Percentiles rank a stretch among this genome's conserved stretches.
phyloP scores from a whole-genome alignment of 225 moss, liverwort and hornwort genomes.

The Straminergon stramineum region DNA sequence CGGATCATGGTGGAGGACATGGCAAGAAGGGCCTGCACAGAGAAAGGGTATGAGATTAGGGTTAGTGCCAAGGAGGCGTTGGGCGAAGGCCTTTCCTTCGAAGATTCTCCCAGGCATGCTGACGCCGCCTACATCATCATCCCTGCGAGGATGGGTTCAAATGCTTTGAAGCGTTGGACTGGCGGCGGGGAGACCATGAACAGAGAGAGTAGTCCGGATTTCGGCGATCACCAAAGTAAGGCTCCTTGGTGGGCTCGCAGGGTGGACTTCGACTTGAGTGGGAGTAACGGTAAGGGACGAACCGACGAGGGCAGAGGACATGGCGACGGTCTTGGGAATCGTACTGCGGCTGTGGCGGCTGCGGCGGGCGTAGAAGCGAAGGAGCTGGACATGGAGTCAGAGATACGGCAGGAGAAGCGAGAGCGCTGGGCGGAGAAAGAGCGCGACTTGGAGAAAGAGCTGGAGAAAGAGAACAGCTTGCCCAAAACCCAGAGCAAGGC shows the following conservation, averaged over 20 bases:
- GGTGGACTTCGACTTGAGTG: slow-evolving; percentile 1
- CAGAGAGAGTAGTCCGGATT: background rate
- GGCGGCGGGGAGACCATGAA: background rate
- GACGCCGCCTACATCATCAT: background rate
- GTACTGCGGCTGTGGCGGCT: background rate
- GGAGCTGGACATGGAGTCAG: slow-evolving; percentile 11
- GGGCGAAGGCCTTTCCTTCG: slow-evolving; percentile 6
- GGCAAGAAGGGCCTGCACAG: slow-evolving; percentile 26
- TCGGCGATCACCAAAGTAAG: background rate
- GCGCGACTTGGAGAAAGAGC: slow-evolving; percentile 29
- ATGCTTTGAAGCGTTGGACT: slow-evolving; percentile 1
- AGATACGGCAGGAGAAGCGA: slow-evolving; percentile 27
- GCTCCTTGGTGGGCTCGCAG: background rate
- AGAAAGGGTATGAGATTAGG: slow-evolving; percentile 28
- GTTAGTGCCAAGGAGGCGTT: slow-evolving; percentile 10
- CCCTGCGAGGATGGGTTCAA: background rate
- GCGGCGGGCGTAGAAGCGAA: background rate
- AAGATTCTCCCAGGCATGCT: slow-evolving; percentile 11
- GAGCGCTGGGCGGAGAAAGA: slow-evolving; percentile 47
- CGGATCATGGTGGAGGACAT: slow-evolving; percentile 17
- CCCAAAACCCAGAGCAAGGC: slow-evolving; percentile 4
- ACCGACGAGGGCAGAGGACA: slow-evolving; percentile 5
- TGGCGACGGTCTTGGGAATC: background rate
- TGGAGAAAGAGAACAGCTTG: slow-evolving; percentile 15
- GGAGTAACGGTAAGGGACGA: background rate